Evolutionary conservation across 495 filamentous ascomycete species (phyloP).

Genomic region (Tuber magnatum): DNA sequence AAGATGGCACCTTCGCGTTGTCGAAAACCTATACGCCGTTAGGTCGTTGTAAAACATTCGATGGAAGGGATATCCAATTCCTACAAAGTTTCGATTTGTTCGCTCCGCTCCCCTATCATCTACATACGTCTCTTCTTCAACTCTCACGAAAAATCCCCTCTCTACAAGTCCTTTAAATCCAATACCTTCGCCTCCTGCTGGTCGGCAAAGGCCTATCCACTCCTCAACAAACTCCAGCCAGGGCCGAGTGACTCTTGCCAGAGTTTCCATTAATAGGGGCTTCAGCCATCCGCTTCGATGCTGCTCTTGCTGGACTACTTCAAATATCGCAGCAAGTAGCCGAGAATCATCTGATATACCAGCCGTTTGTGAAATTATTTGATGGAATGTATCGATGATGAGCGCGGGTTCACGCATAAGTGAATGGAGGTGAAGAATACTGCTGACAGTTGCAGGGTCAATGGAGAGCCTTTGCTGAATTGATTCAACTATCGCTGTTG

Average conservation of each 20-base stretch:
- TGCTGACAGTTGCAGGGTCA: conserved; percentile 44
- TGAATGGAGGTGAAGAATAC: conserved; percentile 61
- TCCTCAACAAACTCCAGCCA: conserved; percentile 66
- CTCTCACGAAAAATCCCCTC: conserved; percentile 55
- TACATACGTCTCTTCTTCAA: conserved; percentile 52
- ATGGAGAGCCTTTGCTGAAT: conserved; percentile 53
- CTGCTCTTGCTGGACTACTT: conserved; percentile 57
- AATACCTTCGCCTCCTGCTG: conserved; percentile 47
- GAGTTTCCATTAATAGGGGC: conserved; percentile 57
- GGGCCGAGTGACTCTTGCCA: conserved; percentile 57
- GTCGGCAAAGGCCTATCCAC: conserved; percentile 65
- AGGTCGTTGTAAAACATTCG: not conserved
- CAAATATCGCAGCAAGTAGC: conserved; percentile 60
- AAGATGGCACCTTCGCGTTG: conserved; percentile 56
- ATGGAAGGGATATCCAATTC: not conserved
- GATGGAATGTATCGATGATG: conserved; percentile 56
- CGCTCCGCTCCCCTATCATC: conserved; percentile 51
- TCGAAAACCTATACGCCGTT: conserved; percentile 44
- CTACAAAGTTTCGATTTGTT: conserved; percentile 51
- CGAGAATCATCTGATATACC: conserved; percentile 57
- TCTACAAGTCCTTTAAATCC: conserved; percentile 68
- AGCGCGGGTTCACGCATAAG: conserved; percentile 58
- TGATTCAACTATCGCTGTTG: conserved; percentile 51
- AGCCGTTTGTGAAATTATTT: conserved; percentile 53
- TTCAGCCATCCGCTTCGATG: conserved; percentile 56